These are phyloP conservation scores for Opeltia flavorubescens DNA, from an alignment of 495 filamentous ascomycete genomes.

Conservation along the genomic window DNA sequence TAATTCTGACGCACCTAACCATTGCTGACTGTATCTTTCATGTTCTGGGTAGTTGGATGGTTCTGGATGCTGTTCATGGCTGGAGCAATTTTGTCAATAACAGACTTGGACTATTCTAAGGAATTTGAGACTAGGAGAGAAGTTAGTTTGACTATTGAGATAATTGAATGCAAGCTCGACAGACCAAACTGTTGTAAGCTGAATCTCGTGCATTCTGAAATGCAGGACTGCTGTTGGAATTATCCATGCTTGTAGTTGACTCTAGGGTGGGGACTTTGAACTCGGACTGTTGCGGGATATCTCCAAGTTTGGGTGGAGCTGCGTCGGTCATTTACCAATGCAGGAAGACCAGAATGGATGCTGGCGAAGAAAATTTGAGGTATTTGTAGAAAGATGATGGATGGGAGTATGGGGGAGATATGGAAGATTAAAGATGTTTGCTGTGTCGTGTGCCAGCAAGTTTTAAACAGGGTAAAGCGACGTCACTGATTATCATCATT, in stretches of 20 bases:
- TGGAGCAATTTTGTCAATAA: conserved; percentile 13
- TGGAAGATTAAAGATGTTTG: background rate
- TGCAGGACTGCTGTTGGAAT: conserved; percentile 6
- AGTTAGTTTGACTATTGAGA: background rate
- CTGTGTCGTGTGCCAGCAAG: conserved; percentile 2
- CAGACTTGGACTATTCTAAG: background rate
- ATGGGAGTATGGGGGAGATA: background rate
- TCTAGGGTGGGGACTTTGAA: conserved; percentile 12
- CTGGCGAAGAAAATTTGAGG: background rate
- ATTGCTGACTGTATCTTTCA: conserved; percentile 17
- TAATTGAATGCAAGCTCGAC: background rate
- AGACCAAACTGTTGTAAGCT: conserved; percentile 6
- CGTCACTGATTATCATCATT: too few relatives aligned
- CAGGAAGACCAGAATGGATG: background rate
- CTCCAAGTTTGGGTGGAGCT: conserved; percentile 12
- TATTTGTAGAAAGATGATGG: background rate
- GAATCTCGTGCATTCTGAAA: conserved; percentile 18
- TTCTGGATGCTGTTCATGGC: conserved; percentile 21
- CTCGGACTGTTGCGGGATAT: conserved; percentile 9
- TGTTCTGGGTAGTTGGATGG: conserved; percentile 23
- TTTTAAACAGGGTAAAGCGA: too few relatives aligned
- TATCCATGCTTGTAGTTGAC: conserved; percentile 7
- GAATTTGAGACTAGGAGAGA: background rate
- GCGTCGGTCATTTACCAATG: conserved; percentile 6
- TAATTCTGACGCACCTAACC: conserved; percentile 1